Evolutionary conservation across 163 green algal species (phyloP).

Genomic region (Scenedesmus sp.): DNA sequence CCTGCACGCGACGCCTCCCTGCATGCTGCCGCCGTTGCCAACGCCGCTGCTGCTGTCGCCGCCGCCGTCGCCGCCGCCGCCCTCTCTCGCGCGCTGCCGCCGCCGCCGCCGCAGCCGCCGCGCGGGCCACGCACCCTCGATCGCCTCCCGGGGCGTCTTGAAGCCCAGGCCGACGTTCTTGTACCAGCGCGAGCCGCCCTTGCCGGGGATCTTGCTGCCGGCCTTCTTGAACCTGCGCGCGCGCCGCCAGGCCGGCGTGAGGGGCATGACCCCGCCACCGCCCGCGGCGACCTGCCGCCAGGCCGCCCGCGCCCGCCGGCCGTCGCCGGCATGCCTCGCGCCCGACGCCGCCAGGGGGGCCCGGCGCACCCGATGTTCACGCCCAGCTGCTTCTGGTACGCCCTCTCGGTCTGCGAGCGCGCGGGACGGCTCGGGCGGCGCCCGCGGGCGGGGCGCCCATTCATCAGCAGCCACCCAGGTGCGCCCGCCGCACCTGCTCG

Average conservation of each 20-base stretch:
- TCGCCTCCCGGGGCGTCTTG: conserved; percentile 98
- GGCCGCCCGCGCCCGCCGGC: too few relatives aligned
- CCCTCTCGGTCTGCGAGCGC: conserved; percentile 87
- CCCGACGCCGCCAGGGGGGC: background rate
- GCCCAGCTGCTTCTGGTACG: conserved; percentile 96
- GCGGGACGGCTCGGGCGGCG: background rate
- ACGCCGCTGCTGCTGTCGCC: conserved; percentile 1
- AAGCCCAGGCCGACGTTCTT: conserved; percentile 98
- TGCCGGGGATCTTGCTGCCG: conserved; percentile 86
- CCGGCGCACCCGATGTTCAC: conserved; percentile 82
- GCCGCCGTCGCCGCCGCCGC: too few relatives aligned
- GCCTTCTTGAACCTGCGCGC: conserved; percentile 87
- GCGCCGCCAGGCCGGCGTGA: background rate
- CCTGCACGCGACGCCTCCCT: too few relatives aligned
- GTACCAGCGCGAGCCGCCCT: conserved; percentile 91
- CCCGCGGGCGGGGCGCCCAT: background rate
- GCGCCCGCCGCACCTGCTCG: conserved; percentile 53
- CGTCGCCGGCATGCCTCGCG: background rate
- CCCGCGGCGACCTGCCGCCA: too few relatives aligned
- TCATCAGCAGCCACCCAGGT: background rate
- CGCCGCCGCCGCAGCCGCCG: background rate
- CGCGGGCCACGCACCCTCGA: conserved; percentile 84
- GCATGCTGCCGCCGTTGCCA: background rate
- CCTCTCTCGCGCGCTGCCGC: background rate
- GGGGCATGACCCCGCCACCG: background rate